Evolutionary conservation across 306 rosid genomes (phyloP), one percentile per base, ranked within the genome.

Genomic region (Mucuna pruriens): DNA sequence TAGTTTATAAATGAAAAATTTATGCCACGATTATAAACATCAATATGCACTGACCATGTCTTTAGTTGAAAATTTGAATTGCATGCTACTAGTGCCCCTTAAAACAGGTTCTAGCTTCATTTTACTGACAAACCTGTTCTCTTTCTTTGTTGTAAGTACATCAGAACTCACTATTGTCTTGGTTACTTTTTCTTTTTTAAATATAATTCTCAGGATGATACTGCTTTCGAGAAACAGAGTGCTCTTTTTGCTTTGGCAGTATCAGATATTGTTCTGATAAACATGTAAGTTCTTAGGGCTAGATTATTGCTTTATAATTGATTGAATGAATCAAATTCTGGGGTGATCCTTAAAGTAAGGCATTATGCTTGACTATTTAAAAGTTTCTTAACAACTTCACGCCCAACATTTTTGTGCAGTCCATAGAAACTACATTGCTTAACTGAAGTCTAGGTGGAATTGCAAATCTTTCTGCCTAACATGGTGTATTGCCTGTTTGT

Each of bases 201-300:
- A 83, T 72, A 39, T 80, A 7, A 75, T 77, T 83, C 65, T 22
- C 94, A 95, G 99, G 97, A 93, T 84, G 99, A 95, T 84, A 93
- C 99, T 45, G 60, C 97, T 58, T 95, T 95, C n/a, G 99, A 95
- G 90, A 95, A 93, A 75, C 99, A 93, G 80, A 95, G 98, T 65
- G 99, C 99, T 42, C 89, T 93, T 17, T 93, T 93, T 87, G 92
- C 97, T 66, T 76, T 93, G 85, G 93, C 99, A 11, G n/a, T 95
- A 84, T 89, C 97, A 4, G 97, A 95, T 85, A 86, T 91, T 77
- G 93, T 91, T 54, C 85, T 95, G 82, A 90, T 93, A 86, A 95
- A 95, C 76, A 91, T 95, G 97, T 93, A 89, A 87, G 97, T 82
- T 89, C 63, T 74, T 84, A 31, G 46, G 65, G 46, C 31, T 44